Evolutionary conservation across 164 flowering plant genomes (phyloP).

Genomic region (Platanus orientalis): DNA sequence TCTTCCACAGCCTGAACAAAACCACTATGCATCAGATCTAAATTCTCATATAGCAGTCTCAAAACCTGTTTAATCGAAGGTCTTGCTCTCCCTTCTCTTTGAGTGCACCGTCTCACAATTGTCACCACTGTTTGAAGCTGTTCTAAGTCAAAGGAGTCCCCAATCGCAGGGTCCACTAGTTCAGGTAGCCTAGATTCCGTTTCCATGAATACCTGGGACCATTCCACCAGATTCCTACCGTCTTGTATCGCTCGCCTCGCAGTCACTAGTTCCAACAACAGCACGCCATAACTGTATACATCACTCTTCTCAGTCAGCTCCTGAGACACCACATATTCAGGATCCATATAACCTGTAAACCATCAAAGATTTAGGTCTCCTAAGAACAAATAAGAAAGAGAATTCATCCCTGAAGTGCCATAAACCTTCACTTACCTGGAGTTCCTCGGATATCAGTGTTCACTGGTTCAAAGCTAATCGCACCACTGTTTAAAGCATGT

Average conservation of each 20-base stretch:
- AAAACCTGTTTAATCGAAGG: slow-evolving; percentile 96
- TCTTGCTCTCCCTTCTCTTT: slow-evolving; percentile 68
- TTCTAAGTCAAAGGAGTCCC: slow-evolving; percentile 57
- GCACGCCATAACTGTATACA: slow-evolving; percentile 91
- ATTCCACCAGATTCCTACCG: slow-evolving; percentile 77
- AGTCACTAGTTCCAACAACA: slow-evolving; percentile 78
- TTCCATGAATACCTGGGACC: slow-evolving; percentile 54
- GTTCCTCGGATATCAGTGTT: slow-evolving; percentile 93
- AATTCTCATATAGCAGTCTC: slow-evolving; percentile 72
- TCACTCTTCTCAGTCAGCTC: slow-evolving; percentile 98
- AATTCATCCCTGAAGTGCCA: not conserved
- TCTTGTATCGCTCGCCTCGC: slow-evolving; percentile 78
- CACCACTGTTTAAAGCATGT: slow-evolving; percentile 83
- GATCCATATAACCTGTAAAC: slow-evolving; percentile 92
- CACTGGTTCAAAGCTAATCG: slow-evolving; percentile 84
- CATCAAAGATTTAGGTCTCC: slow-evolving; percentile 6
- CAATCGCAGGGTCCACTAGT: slow-evolving; percentile 65
- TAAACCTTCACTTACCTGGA: slow-evolving; percentile 57
- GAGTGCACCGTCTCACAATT: slow-evolving; percentile 88
- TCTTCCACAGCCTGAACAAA: slow-evolving; percentile 59
- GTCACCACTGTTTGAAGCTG: slow-evolving; percentile 68
- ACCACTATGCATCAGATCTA: slow-evolving; percentile 71
- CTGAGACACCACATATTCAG: slow-evolving; percentile 82
- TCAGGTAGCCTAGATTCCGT: slow-evolving; percentile 60
- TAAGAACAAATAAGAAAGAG: not conserved